A percentile compares a stretch with the other conserved stretches of the same genome.
Conservation (phyloP, 768 basidiomycete genomes). For the Lactifluus piperatus region DNA sequence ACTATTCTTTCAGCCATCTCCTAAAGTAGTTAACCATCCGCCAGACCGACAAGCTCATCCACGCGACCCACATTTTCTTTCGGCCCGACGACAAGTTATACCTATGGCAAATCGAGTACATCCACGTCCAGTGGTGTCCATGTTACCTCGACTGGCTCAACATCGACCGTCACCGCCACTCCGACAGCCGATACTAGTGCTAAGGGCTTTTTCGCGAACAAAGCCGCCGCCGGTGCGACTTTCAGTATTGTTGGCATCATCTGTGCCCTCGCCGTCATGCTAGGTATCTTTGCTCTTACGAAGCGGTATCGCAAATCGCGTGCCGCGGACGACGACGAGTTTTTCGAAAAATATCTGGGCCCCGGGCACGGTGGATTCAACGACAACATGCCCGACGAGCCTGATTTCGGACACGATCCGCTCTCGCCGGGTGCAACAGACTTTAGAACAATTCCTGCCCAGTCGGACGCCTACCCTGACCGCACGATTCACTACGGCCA, state of each 20-base stretch:
- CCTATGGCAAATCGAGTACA: not conserved
- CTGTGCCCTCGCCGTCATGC: conserved; percentile 1
- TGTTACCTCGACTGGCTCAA: not conserved
- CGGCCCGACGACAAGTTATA: not conserved
- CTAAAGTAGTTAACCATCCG: not conserved
- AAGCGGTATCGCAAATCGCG: not conserved
- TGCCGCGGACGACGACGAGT: not conserved
- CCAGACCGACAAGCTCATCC: not conserved
- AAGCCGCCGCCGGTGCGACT: conserved; percentile 20
- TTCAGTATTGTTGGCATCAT: conserved; percentile 22
- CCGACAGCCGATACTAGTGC: not conserved
- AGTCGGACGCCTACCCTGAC: conserved; percentile 14
- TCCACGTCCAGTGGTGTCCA: not conserved
- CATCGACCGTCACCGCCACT: not conserved
- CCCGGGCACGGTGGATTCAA: not conserved
- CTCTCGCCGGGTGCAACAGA: not conserved
- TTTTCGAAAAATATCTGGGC: conserved; percentile 11
- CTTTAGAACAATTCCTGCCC: not conserved
- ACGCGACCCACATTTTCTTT: not conserved
- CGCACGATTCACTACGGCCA: conserved; percentile 13
- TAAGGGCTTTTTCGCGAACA: conserved; percentile 15
- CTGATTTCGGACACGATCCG: conserved; percentile 8
- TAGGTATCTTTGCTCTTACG: not conserved
- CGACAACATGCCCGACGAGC: not conserved
- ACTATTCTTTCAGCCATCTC: not conserved